Conservation (phyloP, 2,329 filamentous ascomycete genomes). For the Aureobasidium musti region DNA sequence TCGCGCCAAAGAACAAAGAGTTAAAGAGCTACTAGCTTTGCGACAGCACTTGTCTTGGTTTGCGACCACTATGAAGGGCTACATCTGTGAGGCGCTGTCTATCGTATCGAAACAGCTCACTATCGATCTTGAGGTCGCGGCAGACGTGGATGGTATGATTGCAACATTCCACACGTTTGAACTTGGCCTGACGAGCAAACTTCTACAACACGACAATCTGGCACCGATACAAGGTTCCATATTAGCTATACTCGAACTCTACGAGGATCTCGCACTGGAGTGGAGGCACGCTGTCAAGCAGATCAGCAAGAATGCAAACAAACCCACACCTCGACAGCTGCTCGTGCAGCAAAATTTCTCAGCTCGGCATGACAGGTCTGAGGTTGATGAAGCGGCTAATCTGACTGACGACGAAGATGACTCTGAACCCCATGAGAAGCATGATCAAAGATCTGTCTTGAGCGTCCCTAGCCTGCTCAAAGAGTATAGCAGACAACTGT, state of each 20-base stretch:
- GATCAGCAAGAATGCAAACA: not conserved
- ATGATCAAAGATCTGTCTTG: constrained; percentile 34
- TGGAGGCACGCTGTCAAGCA: constrained; percentile 42
- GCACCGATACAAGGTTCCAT: constrained; percentile 71
- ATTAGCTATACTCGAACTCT: constrained; percentile 74
- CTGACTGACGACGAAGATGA: constrained; percentile 32
- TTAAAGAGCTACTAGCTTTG: constrained; percentile 42
- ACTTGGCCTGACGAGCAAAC: constrained; percentile 63
- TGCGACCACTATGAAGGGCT: constrained; percentile 70
- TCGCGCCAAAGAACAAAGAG: not conserved
- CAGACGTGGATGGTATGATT: constrained; percentile 82
- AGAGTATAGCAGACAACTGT: constrained; percentile 65
- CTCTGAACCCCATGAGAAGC: constrained; percentile 33
- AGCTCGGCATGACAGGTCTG: constrained; percentile 14
- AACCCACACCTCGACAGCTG: not conserved
- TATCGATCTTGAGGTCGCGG: constrained; percentile 58
- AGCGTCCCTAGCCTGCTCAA: constrained; percentile 27
- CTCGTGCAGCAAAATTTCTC: not conserved
- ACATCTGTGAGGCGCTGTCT: constrained; percentile 70
- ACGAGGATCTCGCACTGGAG: constrained; percentile 67
- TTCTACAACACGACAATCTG: constrained; percentile 68
- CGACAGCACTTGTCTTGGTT: constrained; percentile 77
- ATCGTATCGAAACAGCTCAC: constrained; percentile 61
- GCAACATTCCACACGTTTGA: constrained; percentile 66
- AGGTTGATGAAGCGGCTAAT: constrained; percentile 37